Conservation (phyloP, 345 rosid species). For the Citrus reticulata region DNA sequence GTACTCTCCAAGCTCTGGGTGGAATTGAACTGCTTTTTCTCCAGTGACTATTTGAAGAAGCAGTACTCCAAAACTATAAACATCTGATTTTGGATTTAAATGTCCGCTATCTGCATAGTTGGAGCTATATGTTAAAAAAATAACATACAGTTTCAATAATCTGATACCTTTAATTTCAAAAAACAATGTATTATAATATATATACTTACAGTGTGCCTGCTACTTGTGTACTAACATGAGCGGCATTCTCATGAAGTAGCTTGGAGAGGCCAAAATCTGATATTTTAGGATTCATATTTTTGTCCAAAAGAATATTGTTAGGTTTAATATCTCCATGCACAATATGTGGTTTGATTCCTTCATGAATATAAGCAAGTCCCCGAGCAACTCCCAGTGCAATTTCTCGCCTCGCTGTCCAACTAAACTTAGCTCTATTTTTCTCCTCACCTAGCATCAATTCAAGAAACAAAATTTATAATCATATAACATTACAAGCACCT, state of each 20-base stretch:
- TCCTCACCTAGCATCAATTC: conserved; percentile 17
- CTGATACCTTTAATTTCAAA: too few relatives aligned
- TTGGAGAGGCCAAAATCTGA: conserved; percentile 44
- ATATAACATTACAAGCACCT: background rate
- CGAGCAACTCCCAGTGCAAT: conserved; percentile 26
- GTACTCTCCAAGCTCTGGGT: conserved; percentile 31
- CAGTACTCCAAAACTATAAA: conserved; percentile 38
- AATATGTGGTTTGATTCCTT: conserved; percentile 32
- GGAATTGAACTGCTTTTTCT: conserved; percentile 30
- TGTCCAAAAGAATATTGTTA: conserved; percentile 40
- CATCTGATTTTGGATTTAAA: conserved; percentile 34
- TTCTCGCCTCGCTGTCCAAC: conserved; percentile 28
- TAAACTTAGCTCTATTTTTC: conserved; percentile 19
- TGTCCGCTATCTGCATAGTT: conserved; percentile 31
- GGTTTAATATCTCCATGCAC: conserved; percentile 46
- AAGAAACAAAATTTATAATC: background rate
- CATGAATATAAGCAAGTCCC: conserved; percentile 41
- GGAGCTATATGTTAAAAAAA: conserved; percentile 19
- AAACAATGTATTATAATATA: too few relatives aligned
- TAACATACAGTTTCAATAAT: too few relatives aligned
- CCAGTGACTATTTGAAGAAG: conserved; percentile 37
- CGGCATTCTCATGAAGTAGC: conserved; percentile 16
- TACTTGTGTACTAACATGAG: conserved; percentile 31
- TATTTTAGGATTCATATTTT: conserved; percentile 28
- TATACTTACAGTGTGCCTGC: conserved; percentile 46